Percentiles rank a stretch among this genome's conserved stretches.
Conservation (phyloP, 371 early-diverging fungal species). For the Lichtheimia hyalospora region DNA sequence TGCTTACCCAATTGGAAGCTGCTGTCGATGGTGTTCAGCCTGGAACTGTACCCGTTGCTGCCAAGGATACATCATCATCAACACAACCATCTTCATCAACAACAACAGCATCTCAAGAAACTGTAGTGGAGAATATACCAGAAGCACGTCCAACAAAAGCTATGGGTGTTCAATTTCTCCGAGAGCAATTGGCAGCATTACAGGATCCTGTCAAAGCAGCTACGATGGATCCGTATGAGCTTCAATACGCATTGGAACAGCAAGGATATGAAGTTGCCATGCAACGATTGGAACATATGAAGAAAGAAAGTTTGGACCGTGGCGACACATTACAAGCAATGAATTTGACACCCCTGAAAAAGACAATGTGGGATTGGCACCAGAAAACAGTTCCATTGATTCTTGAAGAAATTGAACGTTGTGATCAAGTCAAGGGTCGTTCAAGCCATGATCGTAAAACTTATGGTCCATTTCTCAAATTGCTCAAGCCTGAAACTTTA, state of each 20-base stretch:
- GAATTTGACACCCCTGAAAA: conserved; percentile 55
- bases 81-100: neutral
- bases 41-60: neutral
- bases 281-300: conserved; percentile 65
- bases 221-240: conserved; percentile 65
- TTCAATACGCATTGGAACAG: conserved; percentile 85
- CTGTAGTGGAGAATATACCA: conserved; percentile 20
- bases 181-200: conserved; percentile 68
- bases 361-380: conserved; percentile 78
- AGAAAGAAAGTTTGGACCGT: conserved; percentile 53
- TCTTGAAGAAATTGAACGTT: conserved; percentile 57
- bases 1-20: conserved; percentile 29
- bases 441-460: conserved; percentile 35
- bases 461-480: conserved; percentile 74
- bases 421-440: conserved; percentile 31
- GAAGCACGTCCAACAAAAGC: conserved; percentile 51
- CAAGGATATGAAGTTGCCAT: conserved; percentile 80
- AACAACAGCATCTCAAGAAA: neutral
- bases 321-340: conserved; percentile 55
- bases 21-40: conserved; percentile 22
- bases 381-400: conserved; percentile 67
- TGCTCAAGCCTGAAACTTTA: conserved; percentile 75
- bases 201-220: conserved; percentile 28
- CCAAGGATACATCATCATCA: neutral
- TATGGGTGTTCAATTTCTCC: conserved; percentile 78